phyloP scores from a whole-genome alignment of 495 filamentous ascomycete species.

The Penicillium alfredii region DNA sequence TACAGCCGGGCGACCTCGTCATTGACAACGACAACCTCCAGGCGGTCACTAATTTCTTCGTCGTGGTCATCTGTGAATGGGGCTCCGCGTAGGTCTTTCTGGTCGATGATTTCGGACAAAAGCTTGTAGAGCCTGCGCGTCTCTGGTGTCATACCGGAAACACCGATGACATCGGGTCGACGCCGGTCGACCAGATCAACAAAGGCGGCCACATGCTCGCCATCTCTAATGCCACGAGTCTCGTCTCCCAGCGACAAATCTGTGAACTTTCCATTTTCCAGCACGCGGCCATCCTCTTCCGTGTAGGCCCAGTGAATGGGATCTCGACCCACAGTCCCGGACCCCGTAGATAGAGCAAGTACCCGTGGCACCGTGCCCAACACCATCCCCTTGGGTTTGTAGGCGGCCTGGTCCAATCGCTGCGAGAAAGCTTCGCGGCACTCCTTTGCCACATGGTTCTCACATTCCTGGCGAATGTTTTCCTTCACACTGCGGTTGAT shows the following conservation, averaged over 20 bases:
- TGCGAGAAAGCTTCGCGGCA: constrained; percentile 81
- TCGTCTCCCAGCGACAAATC: constrained; percentile 67
- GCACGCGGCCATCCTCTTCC: constrained; percentile 83
- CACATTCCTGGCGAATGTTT: constrained; percentile 81
- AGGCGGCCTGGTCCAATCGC: constrained; percentile 89
- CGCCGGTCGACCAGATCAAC: constrained; percentile 67
- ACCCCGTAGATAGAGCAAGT: constrained; percentile 75
- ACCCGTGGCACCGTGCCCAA: constrained; percentile 84
- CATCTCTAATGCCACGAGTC: constrained; percentile 57
- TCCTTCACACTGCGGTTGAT: constrained; percentile 91
- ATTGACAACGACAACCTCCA: constrained; percentile 89
- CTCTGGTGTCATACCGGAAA: constrained; percentile 86
- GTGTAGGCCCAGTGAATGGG: constrained; percentile 87
- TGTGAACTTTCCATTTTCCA: constrained; percentile 79
- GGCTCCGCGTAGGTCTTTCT: constrained; percentile 66
- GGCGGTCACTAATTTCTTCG: constrained; percentile 55
- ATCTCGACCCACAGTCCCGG: constrained; percentile 63
- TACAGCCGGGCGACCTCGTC: constrained; percentile 94
- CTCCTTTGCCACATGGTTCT: constrained; percentile 74
- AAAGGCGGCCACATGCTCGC: constrained; percentile 58
- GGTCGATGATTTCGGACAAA: constrained; percentile 65
- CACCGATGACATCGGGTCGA: constrained; percentile 81
- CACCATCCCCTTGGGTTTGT: constrained; percentile 90
- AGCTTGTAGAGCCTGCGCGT: constrained; percentile 78
- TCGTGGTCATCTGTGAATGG: constrained; percentile 61